phyloP scores from a whole-genome alignment of 345 rosid species.

The Orychophragmus violaceus region DNA sequence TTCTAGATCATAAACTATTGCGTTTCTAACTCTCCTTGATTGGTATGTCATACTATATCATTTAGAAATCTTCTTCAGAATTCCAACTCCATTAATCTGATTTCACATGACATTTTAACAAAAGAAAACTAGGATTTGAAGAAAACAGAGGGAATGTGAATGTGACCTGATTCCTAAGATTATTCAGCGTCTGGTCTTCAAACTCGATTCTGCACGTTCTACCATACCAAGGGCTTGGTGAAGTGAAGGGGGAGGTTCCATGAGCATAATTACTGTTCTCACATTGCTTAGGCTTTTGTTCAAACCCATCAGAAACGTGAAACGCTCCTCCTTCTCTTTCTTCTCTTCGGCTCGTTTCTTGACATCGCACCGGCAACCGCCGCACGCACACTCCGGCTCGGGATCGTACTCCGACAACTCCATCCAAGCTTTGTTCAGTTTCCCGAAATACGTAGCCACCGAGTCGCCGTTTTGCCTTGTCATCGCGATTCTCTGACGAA shows the following conservation, averaged over 20 bases:
- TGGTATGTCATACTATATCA: too few relatives aligned
- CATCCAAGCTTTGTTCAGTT: not conserved
- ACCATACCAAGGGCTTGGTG: not conserved
- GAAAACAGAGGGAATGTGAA: too few relatives aligned
- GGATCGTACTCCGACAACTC: conserved; percentile 15
- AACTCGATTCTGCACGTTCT: not conserved
- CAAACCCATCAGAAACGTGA: conserved; percentile 4
- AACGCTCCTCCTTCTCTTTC: not conserved
- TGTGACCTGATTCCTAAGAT: too few relatives aligned
- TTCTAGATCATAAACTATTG: too few relatives aligned
- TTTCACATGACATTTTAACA: too few relatives aligned
- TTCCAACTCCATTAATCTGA: too few relatives aligned
- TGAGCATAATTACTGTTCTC: not conserved
- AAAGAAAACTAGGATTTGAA: too few relatives aligned
- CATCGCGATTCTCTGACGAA: not conserved
- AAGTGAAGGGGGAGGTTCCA: not conserved
- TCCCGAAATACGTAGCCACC: not conserved
- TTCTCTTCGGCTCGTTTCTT: not conserved
- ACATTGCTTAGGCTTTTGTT: not conserved
- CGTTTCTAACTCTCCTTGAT: too few relatives aligned
- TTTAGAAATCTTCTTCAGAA: too few relatives aligned
- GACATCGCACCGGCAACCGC: not conserved
- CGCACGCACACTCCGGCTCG: not conserved
- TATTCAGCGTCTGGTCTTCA: not conserved
- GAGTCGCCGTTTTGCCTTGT: not conserved